A percentile compares a stretch with the other conserved stretches of the same genome.
These are phyloP conservation scores for Saccharum hybrid DNA, from an alignment of 202 grass and related monocot genomes.

Conservation along the genomic window DNA sequence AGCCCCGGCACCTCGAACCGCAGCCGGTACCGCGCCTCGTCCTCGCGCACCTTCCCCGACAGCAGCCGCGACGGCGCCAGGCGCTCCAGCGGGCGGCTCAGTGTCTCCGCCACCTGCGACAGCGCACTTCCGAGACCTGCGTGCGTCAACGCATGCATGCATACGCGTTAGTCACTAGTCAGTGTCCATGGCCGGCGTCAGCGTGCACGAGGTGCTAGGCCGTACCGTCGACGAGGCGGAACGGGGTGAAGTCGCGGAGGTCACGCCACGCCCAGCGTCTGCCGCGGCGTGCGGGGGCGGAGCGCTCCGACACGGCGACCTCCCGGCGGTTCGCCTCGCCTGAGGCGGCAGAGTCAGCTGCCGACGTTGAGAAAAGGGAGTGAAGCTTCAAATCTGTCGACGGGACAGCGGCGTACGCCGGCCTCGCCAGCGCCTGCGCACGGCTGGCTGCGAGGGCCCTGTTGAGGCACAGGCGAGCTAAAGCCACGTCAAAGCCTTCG, in stretches of 20 bases:
- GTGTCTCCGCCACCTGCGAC: slow-evolving; percentile 54
- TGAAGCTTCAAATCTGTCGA: neutral
- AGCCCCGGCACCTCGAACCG: slow-evolving; percentile 62
- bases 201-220: too few species aligned
- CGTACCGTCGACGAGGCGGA: slow-evolving; percentile 40
- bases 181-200: too few species aligned
- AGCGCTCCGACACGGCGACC: slow-evolving; percentile 35
- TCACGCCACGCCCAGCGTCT: slow-evolving; percentile 45
- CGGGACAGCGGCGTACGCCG: neutral
- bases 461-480: slow-evolving; percentile 46
- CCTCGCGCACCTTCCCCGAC: slow-evolving; percentile 56
- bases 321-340: slow-evolving; percentile 12
- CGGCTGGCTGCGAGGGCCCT: slow-evolving; percentile 21
- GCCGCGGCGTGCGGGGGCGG: neutral
- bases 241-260: slow-evolving; percentile 49
- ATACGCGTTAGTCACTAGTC: too few species aligned
- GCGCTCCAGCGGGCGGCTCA: slow-evolving; percentile 48
- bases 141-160: too few species aligned
- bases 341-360: neutral
- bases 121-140: slow-evolving; percentile 51
- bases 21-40: slow-evolving; percentile 56
- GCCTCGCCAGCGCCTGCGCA: slow-evolving; percentile 19
- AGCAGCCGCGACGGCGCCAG: slow-evolving; percentile 49
- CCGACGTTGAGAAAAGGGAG: slow-evolving; percentile 14
- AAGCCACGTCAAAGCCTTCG: slow-evolving; percentile 33